These are phyloP conservation scores for Fomes fomentarius DNA, from an alignment of 1,284 basidiomycete genomes.

Conservation along the genomic window DNA sequence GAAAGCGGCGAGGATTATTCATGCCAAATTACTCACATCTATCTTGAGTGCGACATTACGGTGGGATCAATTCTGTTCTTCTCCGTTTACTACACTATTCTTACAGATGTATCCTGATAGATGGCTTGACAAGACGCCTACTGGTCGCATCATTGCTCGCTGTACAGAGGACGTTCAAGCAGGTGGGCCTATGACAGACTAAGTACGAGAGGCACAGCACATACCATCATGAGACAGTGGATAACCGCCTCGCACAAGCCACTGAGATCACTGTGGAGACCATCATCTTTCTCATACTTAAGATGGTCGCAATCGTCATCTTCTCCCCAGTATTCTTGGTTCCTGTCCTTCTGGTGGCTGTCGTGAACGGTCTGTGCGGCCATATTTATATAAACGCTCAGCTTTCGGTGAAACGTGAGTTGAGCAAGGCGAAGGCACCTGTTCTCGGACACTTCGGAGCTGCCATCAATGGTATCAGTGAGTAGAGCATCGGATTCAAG, in stretches of 20 bases:
- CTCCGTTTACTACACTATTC: constrained; percentile 16
- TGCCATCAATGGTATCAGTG: constrained; percentile 67
- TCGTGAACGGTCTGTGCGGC: constrained; percentile 48
- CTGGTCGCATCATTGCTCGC: constrained; percentile 59
- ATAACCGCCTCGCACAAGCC: too few relatives aligned
- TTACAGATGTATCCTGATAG: too few relatives aligned
- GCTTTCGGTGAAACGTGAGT: constrained; percentile 73
- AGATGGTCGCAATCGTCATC: constrained; percentile 42
- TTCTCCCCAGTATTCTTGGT: constrained; percentile 47
- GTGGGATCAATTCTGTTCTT: constrained; percentile 27
- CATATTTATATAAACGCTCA: constrained; percentile 70
- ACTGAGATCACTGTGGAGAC: constrained; percentile 30
- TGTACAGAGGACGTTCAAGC: constrained; percentile 62
- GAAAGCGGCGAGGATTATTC: constrained; percentile 60
- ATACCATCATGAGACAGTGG: too few relatives aligned
- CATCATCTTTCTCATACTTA: constrained; percentile 33
- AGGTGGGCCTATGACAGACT: not conserved
- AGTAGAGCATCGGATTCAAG: constrained; percentile 19
- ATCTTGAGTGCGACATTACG: constrained; percentile 61
- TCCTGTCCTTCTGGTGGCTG: constrained; percentile 44
- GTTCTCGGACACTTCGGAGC: constrained; percentile 74
- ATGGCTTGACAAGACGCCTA: constrained; percentile 61
- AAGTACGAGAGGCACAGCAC: too few relatives aligned
- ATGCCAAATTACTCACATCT: constrained; percentile 55
- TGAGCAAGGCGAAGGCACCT: constrained; percentile 68